These are phyloP conservation scores for Mortierella sp. DNA, from an alignment of 371 early-diverging fungal species.

Conservation along the genomic window DNA sequence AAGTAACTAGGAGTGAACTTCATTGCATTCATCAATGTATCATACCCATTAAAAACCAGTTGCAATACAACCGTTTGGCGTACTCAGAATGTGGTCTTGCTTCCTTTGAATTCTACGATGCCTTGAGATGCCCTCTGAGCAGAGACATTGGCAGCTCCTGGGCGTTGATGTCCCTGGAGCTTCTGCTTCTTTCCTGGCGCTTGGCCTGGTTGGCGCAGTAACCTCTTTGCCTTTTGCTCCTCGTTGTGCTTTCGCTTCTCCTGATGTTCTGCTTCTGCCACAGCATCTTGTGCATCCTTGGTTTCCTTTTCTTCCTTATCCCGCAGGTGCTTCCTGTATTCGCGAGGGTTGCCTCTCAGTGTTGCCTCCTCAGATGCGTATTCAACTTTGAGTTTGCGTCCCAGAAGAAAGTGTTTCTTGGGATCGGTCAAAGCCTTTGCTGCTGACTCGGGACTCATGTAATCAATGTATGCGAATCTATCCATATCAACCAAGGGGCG, in stretches of 20 bases:
- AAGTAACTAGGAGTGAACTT: no score
- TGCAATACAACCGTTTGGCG: no score
- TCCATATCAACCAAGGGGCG: no score
- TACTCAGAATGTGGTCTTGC: conserved; percentile 64
- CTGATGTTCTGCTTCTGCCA: conserved; percentile 52
- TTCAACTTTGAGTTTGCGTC: conserved; percentile 44
- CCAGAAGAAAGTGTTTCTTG: conserved; percentile 42
- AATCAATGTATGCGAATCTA: conserved; percentile 78
- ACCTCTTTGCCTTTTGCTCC: conserved; percentile 54
- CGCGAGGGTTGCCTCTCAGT: conserved; percentile 64
- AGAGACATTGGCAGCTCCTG: conserved; percentile 61
- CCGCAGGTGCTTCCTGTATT: conserved; percentile 58
- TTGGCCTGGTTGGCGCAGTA: conserved; percentile 46
- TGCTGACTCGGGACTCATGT: conserved; percentile 68
- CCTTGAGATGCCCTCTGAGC: conserved; percentile 64
- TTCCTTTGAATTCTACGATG: conserved; percentile 73
- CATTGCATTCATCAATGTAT: background rate
- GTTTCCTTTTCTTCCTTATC: conserved; percentile 37
- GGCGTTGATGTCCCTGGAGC: conserved; percentile 57
- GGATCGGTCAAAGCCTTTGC: conserved; percentile 69
- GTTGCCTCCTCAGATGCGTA: conserved; percentile 66
- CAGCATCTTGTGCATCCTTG: conserved; percentile 31
- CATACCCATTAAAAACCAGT: no score
- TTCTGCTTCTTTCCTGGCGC: conserved; percentile 41
- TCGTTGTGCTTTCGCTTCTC: conserved; percentile 34